Evolutionary conservation across 2,329 filamentous ascomycete species (phyloP).

Genomic region (Emmonsiellopsis sp.): DNA sequence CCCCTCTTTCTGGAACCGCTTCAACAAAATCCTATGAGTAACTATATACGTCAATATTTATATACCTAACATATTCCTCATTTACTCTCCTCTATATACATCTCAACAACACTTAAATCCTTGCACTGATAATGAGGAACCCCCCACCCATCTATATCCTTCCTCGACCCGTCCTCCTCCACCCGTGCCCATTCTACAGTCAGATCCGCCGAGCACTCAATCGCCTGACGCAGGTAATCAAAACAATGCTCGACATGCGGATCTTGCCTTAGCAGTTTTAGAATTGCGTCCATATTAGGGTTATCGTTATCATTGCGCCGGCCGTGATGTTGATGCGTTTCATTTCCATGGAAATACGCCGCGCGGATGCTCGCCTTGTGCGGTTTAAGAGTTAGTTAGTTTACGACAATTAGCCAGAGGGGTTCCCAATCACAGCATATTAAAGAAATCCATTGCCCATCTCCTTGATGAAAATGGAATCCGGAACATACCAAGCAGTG

Average conservation of each 20-base stretch:
- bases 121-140: background rate
- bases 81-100: background rate
- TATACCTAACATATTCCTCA: background rate
- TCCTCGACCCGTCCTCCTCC: background rate
- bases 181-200: conserved; percentile 8
- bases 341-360: background rate
- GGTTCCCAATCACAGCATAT: background rate
- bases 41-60: no score
- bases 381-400: no score
- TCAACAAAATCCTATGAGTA: no score
- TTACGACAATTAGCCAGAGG: background rate
- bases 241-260: conserved; percentile 3
- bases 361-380: background rate
- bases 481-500: background rate
- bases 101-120: background rate
- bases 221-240: conserved; percentile 10
- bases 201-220: conserved; percentile 12
- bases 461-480: background rate
- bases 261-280: background rate
- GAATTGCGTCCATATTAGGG: background rate
- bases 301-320: background rate
- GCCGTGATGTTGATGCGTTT: background rate
- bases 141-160: background rate
- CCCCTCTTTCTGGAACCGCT: no score
- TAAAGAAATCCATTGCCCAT: background rate